phyloP scores from a whole-genome alignment of 108 stramenopile genomes.

The Schizochytrium sp. region DNA sequence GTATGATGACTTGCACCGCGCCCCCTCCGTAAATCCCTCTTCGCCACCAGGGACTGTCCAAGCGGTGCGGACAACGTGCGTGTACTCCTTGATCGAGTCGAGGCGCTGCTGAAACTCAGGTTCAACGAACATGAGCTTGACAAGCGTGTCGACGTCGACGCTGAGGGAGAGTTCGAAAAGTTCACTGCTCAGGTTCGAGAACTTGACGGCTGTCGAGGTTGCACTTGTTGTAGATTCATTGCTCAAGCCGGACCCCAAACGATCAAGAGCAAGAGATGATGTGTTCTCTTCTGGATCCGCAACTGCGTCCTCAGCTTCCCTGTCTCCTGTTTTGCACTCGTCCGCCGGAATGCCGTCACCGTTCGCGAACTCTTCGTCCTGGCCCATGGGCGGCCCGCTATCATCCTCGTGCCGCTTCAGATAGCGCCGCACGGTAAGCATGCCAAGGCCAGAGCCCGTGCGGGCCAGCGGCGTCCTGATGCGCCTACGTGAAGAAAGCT shows the following conservation, averaged over 20 bases:
- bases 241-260: no score
- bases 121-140: neutral
- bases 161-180: neutral
- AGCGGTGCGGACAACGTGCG: neutral
- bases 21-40: neutral
- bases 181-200: neutral
- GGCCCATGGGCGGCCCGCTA: neutral
- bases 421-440: neutral
- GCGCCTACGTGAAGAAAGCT: no score
- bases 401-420: neutral
- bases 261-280: no score
- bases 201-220: no score
- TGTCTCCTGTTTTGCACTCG: no score
- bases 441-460: neutral
- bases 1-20: neutral
- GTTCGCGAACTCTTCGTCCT: neutral
- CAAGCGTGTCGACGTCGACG: neutral
- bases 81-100: neutral
- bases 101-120: neutral
- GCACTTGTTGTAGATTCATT: no score
- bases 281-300: no score
- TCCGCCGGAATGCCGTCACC: neutral
- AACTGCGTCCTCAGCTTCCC: no score
- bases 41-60: neutral
- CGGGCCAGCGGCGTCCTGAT: no score